Evolutionary conservation across 129 eudicot genomes (phyloP).

Genomic region (Escallonia rubra): DNA sequence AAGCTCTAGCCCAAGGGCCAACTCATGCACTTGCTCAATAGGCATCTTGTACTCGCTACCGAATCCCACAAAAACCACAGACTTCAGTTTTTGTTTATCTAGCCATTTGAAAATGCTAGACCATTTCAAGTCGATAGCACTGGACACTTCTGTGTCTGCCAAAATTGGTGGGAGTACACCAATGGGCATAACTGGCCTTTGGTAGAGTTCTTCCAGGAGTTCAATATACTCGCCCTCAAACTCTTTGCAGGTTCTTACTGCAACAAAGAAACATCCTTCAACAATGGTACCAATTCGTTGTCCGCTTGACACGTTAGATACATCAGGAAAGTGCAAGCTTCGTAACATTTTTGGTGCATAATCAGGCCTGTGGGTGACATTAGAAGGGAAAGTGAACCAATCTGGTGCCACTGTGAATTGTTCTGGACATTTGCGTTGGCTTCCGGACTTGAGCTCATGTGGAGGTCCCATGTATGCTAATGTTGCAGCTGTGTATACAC

Average conservation of each 20-base stretch:
- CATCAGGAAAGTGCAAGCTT: slow-evolving; percentile 22
- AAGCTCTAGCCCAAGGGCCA: slow-evolving; percentile 47
- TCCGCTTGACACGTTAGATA: slow-evolving; percentile 36
- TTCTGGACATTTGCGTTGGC: slow-evolving; percentile 22
- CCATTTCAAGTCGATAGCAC: slow-evolving; percentile 22
- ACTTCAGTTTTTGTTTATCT: slow-evolving; percentile 32
- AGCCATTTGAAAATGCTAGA: slow-evolving; percentile 38
- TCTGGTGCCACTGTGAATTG: slow-evolving; percentile 25
- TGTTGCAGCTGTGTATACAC: slow-evolving; percentile 45
- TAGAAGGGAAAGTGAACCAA: slow-evolving; percentile 37
- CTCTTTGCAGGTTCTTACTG: slow-evolving; percentile 42
- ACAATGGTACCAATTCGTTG: slow-evolving; percentile 32
- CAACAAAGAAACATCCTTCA: slow-evolving; percentile 30
- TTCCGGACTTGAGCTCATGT: slow-evolving; percentile 32
- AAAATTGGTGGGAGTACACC: slow-evolving; percentile 41
- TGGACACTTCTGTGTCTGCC: slow-evolving; percentile 7
- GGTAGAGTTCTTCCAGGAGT: slow-evolving; percentile 27
- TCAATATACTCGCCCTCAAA: slow-evolving; percentile 49
- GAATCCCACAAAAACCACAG: slow-evolving; percentile 50
- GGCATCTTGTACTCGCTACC: slow-evolving; percentile 60
- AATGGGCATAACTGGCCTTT: slow-evolving; percentile 41
- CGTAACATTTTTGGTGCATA: slow-evolving; percentile 24
- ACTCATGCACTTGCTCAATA: slow-evolving; percentile 40
- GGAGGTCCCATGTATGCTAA: slow-evolving; percentile 46
- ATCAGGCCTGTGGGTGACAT: slow-evolving; percentile 31